Evolutionary conservation across 2,329 filamentous ascomycete species (phyloP).

Genomic region (Fonsecaea nubica): DNA sequence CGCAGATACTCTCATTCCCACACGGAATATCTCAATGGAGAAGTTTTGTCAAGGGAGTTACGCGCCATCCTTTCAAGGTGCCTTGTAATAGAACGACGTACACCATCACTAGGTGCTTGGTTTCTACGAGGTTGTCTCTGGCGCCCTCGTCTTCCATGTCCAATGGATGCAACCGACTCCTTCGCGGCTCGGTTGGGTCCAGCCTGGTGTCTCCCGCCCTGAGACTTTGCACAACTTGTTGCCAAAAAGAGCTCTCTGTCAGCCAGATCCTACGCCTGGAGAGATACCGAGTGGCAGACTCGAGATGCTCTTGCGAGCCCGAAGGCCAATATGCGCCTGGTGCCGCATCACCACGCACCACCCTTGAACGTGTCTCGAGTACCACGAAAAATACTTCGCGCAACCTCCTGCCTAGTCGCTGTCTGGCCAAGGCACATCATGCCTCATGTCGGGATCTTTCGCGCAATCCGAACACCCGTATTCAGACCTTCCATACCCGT

Average conservation of each 20-base stretch:
- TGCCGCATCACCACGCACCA: background rate
- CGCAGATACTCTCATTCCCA: background rate
- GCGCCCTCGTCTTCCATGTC: conserved; percentile 24
- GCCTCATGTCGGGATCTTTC: no score
- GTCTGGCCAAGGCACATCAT: background rate
- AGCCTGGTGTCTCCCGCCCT: conserved; percentile 8
- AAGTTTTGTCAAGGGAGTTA: background rate
- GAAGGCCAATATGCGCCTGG: background rate
- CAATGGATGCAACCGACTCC: conserved; percentile 26
- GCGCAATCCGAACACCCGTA: background rate
- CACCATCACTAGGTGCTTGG: background rate
- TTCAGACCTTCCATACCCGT: conserved; percentile 23
- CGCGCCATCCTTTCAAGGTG: background rate
- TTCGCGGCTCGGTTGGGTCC: conserved; percentile 23
- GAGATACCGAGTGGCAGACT: background rate
- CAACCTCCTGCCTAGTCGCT: background rate
- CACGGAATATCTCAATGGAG: background rate
- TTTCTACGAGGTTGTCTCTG: background rate
- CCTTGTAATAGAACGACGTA: background rate
- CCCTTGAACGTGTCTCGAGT: background rate
- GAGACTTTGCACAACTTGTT: conserved; percentile 27
- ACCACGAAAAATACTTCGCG: background rate
- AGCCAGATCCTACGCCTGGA: conserved; percentile 28
- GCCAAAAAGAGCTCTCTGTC: conserved; percentile 25
- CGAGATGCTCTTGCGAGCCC: conserved; percentile 9